These are phyloP conservation scores for Cladorrhinum sp. DNA, from an alignment of 2,329 filamentous ascomycete genomes.

Conservation along the genomic window DNA sequence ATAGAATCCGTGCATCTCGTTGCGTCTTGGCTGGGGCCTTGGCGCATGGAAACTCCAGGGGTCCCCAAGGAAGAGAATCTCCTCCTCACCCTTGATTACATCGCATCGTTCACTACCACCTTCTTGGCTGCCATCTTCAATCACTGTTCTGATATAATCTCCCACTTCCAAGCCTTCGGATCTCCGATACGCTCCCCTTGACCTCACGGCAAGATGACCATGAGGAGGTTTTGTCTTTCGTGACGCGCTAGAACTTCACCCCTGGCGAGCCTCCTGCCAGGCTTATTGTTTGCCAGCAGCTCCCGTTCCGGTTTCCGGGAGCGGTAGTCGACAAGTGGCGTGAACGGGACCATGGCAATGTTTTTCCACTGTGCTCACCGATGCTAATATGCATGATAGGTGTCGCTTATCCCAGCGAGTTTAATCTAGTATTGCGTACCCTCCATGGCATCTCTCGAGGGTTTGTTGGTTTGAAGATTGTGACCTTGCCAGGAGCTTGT, in stretches of 20 bases:
- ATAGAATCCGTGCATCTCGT: constrained; percentile 5
- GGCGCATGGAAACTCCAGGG: constrained; percentile 2
- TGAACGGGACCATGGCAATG: neutral
- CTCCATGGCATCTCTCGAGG: neutral
- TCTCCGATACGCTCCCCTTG: constrained; percentile 1
- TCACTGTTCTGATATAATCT: neutral
- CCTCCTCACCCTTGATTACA: neutral
- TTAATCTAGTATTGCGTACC: constrained; percentile 1
- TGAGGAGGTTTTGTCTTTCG: too few relatives aligned
- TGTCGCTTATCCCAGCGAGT: neutral
- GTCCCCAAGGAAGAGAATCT: neutral
- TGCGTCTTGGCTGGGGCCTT: constrained; percentile 3
- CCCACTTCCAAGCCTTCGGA: constrained; percentile 1
- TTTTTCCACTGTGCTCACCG: neutral
- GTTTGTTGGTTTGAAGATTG: constrained; percentile 1
- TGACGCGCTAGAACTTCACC: neutral
- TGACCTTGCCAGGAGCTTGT: neutral
- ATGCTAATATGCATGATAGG: neutral
- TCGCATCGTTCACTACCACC: neutral
- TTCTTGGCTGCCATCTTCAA: neutral
- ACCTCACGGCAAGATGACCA: neutral
- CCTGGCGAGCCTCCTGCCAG: too few relatives aligned
- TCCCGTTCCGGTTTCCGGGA: constrained; percentile 8
- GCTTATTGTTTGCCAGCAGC: neutral
- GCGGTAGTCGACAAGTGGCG: neutral